phyloP scores from a whole-genome alignment of 805 yeast species.

The Zygotorulaspora sp. region DNA sequence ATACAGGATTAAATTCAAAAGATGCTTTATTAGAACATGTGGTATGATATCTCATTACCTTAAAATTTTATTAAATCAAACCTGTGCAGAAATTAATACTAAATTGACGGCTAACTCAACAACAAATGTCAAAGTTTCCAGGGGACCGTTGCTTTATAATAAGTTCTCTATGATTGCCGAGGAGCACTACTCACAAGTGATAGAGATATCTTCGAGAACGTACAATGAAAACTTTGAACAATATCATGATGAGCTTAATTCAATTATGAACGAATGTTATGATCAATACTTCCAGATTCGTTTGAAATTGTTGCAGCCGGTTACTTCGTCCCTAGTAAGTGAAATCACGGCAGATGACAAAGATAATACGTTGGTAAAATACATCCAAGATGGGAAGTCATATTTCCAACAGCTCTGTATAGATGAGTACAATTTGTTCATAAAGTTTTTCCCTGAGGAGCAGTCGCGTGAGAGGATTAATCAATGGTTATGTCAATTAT shows the following conservation, averaged over 20 bases:
- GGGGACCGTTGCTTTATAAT: slow-evolving; percentile 61
- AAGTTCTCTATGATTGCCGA: slow-evolving; percentile 51
- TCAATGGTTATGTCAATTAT: slow-evolving; percentile 55
- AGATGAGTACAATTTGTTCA: slow-evolving; percentile 59
- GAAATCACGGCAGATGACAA: slow-evolving; percentile 22
- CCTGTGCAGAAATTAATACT: slow-evolving; percentile 30
- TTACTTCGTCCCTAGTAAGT: slow-evolving; percentile 39
- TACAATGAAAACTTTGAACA: slow-evolving; percentile 41
- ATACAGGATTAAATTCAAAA: slow-evolving; percentile 69
- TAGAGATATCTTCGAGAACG: slow-evolving; percentile 35
- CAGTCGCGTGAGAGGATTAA: slow-evolving; percentile 40
- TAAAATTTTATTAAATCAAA: slow-evolving; percentile 37
- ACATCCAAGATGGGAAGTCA: slow-evolving; percentile 58
- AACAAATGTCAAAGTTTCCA: slow-evolving; percentile 38
- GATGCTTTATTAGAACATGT: slow-evolving; percentile 76
- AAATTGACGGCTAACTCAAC: slow-evolving; percentile 19
- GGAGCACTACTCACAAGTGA: slow-evolving; percentile 37
- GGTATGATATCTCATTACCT: slow-evolving; percentile 69
- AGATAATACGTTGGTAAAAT: slow-evolving; percentile 44
- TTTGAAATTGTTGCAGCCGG: slow-evolving; percentile 42
- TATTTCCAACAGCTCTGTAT: slow-evolving; percentile 55
- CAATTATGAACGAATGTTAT: slow-evolving; percentile 51
- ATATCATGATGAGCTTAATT: slow-evolving; percentile 54
- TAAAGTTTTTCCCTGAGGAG: slow-evolving; percentile 44
- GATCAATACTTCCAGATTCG: slow-evolving; percentile 60